Evolutionary conservation across 1,139 yeast species (phyloP).

Genomic region (Hanseniaspora gamundiae): DNA sequence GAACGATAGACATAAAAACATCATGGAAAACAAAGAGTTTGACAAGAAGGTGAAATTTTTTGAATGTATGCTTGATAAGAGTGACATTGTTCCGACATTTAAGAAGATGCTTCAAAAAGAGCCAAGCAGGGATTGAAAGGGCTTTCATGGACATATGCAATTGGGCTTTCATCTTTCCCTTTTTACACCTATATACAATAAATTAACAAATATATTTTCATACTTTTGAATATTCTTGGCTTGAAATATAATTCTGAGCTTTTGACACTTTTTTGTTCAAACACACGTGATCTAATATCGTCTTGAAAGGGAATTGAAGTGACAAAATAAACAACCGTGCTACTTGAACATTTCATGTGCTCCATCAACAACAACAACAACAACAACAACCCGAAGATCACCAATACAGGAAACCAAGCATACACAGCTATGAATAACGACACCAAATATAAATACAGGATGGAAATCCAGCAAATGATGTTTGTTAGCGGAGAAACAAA

Average conservation of each 20-base stretch:
- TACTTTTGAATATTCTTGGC: neutral
- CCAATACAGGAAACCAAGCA: too few species aligned
- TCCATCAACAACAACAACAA: too few species aligned
- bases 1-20: slow-evolving; percentile 28
- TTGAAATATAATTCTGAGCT: too few species aligned
- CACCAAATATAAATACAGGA: slow-evolving; percentile 58
- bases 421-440: slow-evolving; percentile 1
- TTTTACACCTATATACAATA: too few species aligned
- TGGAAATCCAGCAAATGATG: slow-evolving; percentile 97
- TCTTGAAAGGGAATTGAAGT: too few species aligned
- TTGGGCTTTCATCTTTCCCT: neutral
- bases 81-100: slow-evolving; percentile 53
- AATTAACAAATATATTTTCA: neutral
- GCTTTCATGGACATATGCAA: neutral
- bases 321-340: too few species aligned
- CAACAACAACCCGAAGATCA: too few species aligned
- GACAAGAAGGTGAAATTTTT: slow-evolving; percentile 36
- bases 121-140: neutral
- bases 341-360: too few species aligned
- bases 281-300: too few species aligned
- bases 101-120: slow-evolving; percentile 6
- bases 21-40: slow-evolving; percentile 19
- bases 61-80: slow-evolving; percentile 45
- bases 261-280: too few species aligned
- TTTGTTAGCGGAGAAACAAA: slow-evolving; percentile 92